Conservation (phyloP, 73 alveolate species). For the Strombidium stylifer region DNA sequence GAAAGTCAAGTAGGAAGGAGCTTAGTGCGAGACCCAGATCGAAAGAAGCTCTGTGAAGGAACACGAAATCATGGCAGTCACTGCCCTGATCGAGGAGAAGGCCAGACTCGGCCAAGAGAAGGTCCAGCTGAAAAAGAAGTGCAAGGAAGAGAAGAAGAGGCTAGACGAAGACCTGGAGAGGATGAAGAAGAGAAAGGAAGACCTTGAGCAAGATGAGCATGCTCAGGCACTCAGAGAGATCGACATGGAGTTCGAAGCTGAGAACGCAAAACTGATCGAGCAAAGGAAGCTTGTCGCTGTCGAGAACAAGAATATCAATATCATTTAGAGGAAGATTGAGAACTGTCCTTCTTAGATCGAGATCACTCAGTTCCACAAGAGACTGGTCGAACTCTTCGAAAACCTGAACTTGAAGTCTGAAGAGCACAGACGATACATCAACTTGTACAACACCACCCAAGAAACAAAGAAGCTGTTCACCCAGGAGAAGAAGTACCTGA, state of each 20-base stretch:
- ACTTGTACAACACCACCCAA: constrained; percentile 50
- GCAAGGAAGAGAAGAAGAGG: constrained; percentile 52
- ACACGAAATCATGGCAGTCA: constrained; percentile 42
- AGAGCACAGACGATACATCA: constrained; percentile 60
- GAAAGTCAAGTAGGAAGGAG: background rate
- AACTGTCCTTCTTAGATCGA: constrained; percentile 71
- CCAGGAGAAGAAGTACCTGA: constrained; percentile 43
- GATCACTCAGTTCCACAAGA: constrained; percentile 65
- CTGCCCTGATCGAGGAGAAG: constrained; percentile 51
- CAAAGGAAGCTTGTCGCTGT: constrained; percentile 55
- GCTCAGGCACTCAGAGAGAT: constrained; percentile 43
- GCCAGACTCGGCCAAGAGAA: constrained; percentile 54
- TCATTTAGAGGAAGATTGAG: constrained; percentile 59
- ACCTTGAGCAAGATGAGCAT: constrained; percentile 53
- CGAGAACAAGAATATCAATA: constrained; percentile 48
- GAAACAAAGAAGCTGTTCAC: constrained; percentile 49
- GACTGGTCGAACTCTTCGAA: constrained; percentile 61
- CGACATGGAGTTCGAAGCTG: constrained; percentile 51
- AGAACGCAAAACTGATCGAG: constrained; percentile 36
- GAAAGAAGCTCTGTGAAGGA: constrained; percentile 23
- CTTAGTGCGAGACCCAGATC: constrained; percentile 1
- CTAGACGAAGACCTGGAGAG: constrained; percentile 53
- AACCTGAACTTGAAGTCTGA: constrained; percentile 56
- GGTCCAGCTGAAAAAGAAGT: constrained; percentile 33
- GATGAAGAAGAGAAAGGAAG: constrained; percentile 45